Conservation (phyloP, 108 stramenopile genomes). For the Pseudonitzschia delicatissima region DNA sequence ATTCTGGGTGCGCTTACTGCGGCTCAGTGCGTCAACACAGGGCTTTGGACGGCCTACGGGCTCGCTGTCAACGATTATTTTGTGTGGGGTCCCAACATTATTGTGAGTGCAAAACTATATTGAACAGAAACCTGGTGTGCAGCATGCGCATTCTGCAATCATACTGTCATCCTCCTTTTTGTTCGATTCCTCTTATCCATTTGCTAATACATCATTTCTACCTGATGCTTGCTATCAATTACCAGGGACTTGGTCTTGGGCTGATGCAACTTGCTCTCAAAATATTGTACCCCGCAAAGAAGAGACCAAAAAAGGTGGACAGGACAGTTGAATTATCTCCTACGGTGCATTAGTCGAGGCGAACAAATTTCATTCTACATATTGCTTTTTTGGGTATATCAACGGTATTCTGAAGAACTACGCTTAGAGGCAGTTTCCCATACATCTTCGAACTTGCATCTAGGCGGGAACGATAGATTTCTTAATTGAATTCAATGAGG, state of each 20-base stretch:
- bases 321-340: no score
- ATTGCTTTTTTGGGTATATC: no score
- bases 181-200: background rate
- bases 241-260: conserved; percentile 11
- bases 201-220: no score
- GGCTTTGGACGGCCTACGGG: conserved; percentile 57
- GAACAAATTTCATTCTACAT: no score
- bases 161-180: background rate
- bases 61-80: conserved; percentile 45
- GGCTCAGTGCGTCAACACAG: conserved; percentile 47
- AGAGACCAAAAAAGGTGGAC: background rate
- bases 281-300: conserved; percentile 1
- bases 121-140: no score
- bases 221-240: no score
- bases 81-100: conserved; percentile 51
- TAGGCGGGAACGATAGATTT: no score
- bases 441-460: no score
- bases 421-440: no score
- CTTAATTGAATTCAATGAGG: no score
- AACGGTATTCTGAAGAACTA: no score
- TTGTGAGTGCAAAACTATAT: conserved; percentile 10
- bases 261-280: conserved; percentile 7
- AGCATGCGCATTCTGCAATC: background rate
- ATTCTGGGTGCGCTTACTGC: conserved; percentile 42
- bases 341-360: no score